Base-by-base conservation (phyloP, 2,329 filamentous ascomycete genomes). In the Pestalotiopsis sp. region DNA sequence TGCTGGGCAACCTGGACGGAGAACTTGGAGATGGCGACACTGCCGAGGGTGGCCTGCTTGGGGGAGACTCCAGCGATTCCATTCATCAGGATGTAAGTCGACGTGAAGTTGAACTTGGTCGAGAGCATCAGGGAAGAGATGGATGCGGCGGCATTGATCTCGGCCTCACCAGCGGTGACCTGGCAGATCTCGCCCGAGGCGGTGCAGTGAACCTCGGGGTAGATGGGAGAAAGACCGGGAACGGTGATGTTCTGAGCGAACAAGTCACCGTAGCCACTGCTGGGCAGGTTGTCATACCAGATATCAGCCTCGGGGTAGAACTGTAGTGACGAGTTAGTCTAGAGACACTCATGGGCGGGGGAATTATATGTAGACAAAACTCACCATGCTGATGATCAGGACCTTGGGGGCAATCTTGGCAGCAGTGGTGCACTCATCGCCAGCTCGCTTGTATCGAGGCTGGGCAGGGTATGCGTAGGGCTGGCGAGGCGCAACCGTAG, bases 41-140 rank as follows among this genome's bases (percentile, higher is more conserved):
- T 86, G 59, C 87, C 89, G 4, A 92, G 83, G 0, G 92, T 93
- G 25, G 86, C 89, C 31, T 88, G 80, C 70, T 90, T 87, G 0
- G 92, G 92, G 77, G 89, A 93, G 58, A 93, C 84, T n/a, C 92
- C 92, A 1, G 89, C 92, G 70, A 95, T 94, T 2, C 92, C 92
- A 1, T 86, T 89, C 38, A 93, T 78, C 68, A 94, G 79, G 79
- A 93, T 93, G 80, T 94, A 94, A 1, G 92, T 91, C 62, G 83
- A 78, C 1, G 81, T 84, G 13, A 94, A 83, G 78, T 94, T 85
- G 77, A 94, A 93, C 12, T 81, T 75, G 1, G 82, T 77, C 0
- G 89, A 91, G 14, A 90, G 83, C n/a, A 87, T 82, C 11, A 94
- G 82, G 0, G 92, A 87, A 61, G 85, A 85, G 70, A 92, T 85